Base-by-base conservation (phyloP, 192 early-diverging fungal genomes). In the Coemansia sp. region DNA sequence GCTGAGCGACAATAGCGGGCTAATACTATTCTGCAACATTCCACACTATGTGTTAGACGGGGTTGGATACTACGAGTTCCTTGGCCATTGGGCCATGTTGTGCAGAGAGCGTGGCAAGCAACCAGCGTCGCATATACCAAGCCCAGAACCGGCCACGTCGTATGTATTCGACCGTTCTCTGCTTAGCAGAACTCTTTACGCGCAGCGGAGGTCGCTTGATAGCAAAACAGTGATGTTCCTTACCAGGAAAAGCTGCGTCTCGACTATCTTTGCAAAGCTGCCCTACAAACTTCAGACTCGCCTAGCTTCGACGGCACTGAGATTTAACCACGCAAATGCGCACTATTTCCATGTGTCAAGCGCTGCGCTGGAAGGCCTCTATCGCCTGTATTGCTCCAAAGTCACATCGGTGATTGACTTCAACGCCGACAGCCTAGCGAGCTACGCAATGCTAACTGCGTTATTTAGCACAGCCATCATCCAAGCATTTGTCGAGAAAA, bases 21-120 rank as follows among this genome's bases (percentile, higher is more conserved):
- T 72, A 23, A 59, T 77, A 33, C 32, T 77, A 38, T 72, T 79
- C 25, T 70, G 66, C 65, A 79, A 74, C 43, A 79, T 79, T 34
- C 76, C 76, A 22, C 76, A 79, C 49, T 70, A 67, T 63, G 48
- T 80, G 13, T 32, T 80, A 8, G 77, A 80, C 36, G 77, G 77
- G 1, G 48, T 74, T 5, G 77, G 77, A 8, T 80, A 71, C 65
- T 80, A 74, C 35, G 66, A 58, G 35, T 80, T 80, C 59, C 56
- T 80, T 0, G 40, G 58, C 25, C 69, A 58, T 15, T 80, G 77
- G 77, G 72, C 66, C 0, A 20, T 25, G 38, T 58, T 74, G n/a
- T 71, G 60, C 61, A 55, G 49, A 45, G 20, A 45, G 23, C 25
- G 54, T 14, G 2, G 22, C 54, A 43, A 43, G 38, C 41, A 23